Base-by-base conservation (phyloP, 1,284 basidiomycete genomes). In the Cutaneotrichosporon cutaneum region DNA sequence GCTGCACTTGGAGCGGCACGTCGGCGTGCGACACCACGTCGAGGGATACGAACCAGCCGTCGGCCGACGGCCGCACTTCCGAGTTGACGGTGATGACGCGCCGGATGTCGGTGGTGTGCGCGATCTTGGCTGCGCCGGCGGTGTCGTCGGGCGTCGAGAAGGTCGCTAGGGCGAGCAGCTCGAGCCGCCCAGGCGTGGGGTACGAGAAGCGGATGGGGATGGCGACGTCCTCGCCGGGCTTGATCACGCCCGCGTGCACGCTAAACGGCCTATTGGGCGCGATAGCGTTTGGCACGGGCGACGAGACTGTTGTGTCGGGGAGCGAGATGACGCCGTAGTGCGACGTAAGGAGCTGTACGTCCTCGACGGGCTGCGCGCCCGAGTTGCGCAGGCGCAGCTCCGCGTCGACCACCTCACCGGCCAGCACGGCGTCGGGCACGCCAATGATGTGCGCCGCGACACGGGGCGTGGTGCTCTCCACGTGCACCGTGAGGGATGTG, bases 391-490 rank as follows among this genome's bases (percentile, higher is more conserved):
- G 35, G 1, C n/a, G 56, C 16, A 82, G 4, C 4, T 10, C 44
- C 0, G 63, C 64, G 7, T 60, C 44, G 3, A 68, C 60, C 7
- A 65, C 64, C 61, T 82, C 78, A 4, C 81, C 81, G 1, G 69
- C 72, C 14, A 65, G 72, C 33, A 80, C 50, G 10, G 33, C 56
- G 0, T 61, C 52, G 0, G 76, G 74, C 0, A 79, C 50, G 10
- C 47, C 65, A 1, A 66, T 58, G 14, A 75, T 54, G 36, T 71
- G 62, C 4, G 75, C 67, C 2, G 50, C 53, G 0, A 83, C 56
- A 1, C 68, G 61, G 26, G 82, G 81, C 52, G 73, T 61, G 0
- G 71, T 62, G 6, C 69, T 61, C 2, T 72, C 69, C 11, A 83
- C 73, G 1, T 64, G 60, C 7, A 83, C 71, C 1, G 63, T 68